phyloP scores from a whole-genome alignment of 2,329 filamentous ascomycete genomes.

The Pleoardoris graminearum region DNA sequence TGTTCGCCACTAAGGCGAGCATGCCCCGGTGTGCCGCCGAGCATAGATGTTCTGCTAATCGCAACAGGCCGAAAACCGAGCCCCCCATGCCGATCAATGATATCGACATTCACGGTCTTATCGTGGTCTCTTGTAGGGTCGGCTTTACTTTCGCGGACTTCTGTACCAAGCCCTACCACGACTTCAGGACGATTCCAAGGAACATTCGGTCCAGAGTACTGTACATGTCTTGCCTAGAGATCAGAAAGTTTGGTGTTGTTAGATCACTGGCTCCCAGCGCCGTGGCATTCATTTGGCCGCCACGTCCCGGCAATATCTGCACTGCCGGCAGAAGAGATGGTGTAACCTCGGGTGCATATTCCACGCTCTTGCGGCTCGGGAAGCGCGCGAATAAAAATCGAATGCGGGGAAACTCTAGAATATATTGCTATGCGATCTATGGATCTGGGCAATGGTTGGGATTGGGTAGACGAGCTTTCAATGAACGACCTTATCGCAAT shows the following conservation, averaged over 20 bases:
- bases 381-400: background rate
- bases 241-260: background rate
- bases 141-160: background rate
- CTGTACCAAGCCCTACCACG: background rate
- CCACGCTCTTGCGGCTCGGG: background rate
- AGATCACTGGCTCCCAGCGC: background rate
- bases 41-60: no score
- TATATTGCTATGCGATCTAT: background rate
- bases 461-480: background rate
- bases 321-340: slow-evolving; percentile 2
- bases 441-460: background rate
- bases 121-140: background rate
- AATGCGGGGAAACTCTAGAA: background rate
- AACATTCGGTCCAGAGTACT: background rate
- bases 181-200: background rate
- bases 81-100: no score
- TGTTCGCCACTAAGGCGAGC: no score
- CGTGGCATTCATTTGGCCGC: background rate
- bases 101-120: no score
- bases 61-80: no score
- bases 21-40: no score
- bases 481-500: background rate
- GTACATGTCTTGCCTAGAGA: background rate
- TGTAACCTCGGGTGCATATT: background rate
- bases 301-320: background rate